Conservation (phyloP, 345 rosid species). For the Salix caprea region DNA sequence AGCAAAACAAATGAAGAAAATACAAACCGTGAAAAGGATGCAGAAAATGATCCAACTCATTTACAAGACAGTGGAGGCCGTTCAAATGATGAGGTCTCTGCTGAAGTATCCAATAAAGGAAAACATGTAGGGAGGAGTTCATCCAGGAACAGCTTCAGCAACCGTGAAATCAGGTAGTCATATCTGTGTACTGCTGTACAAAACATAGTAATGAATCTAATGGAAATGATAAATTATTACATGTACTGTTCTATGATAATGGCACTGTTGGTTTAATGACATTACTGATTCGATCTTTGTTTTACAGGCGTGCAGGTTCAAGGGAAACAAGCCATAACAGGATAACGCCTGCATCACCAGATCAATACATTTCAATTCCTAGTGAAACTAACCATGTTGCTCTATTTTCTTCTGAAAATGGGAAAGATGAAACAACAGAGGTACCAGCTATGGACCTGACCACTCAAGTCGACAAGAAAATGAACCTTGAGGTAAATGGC, state of each 20-base stretch:
- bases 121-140: conserved; percentile 31
- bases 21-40: conserved; percentile 15
- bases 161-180: conserved; percentile 36
- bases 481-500: conserved; percentile 3
- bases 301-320: conserved; percentile 35
- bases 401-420: conserved; percentile 6
- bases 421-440: background rate
- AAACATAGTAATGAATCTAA: background rate
- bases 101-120: conserved; percentile 27
- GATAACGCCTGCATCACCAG: conserved; percentile 54
- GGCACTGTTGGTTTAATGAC: background rate
- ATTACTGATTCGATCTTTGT: background rate
- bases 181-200: background rate
- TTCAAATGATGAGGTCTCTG: conserved; percentile 24
- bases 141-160: conserved; percentile 28
- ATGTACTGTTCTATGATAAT: background rate
- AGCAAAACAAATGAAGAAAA: conserved; percentile 33
- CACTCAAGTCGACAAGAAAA: conserved; percentile 1
- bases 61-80: conserved; percentile 20
- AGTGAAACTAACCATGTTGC: conserved; percentile 19
- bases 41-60: conserved; percentile 12
- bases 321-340: conserved; percentile 57
- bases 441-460: conserved; percentile 4
- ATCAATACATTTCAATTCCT: conserved; percentile 18
- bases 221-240: background rate